These are phyloP conservation scores for sunflower (Helianthus annuus) DNA, from an alignment of 129 eudicot species.

Conservation along the genomic window DNA sequence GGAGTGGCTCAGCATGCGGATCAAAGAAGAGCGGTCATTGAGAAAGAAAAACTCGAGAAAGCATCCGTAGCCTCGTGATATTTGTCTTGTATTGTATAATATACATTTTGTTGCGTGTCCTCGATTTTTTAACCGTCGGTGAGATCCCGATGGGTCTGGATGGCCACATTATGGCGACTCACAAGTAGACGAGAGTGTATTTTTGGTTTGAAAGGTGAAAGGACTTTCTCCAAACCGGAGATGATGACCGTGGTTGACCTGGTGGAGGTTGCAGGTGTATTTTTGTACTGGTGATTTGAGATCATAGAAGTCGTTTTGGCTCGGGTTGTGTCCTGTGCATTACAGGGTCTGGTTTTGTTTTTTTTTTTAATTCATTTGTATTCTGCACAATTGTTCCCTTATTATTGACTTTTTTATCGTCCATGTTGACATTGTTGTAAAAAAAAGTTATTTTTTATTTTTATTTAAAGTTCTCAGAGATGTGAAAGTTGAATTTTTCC, in stretches of 20 bases:
- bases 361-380: not conserved
- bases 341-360: not conserved
- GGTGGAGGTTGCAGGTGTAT: not conserved
- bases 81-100: not conserved
- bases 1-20: conserved; percentile 95
- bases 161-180: conserved; percentile 21
- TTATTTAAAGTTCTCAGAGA: no score
- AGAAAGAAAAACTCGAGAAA: conserved; percentile 78
- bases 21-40: conserved; percentile 69
- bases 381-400: not conserved
- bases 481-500: no score
- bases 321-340: not conserved
- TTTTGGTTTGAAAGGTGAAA: conserved; percentile 32
- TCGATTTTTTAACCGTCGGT: conserved; percentile 19
- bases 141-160: conserved; percentile 30
- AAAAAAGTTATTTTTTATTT: not conserved
- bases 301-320: not conserved
- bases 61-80: conserved; percentile 54
- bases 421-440: not conserved
- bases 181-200: conserved; percentile 18
- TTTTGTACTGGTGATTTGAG: not conserved
- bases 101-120: conserved; percentile 11
- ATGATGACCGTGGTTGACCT: conserved; percentile 7
- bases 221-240: conserved; percentile 3
- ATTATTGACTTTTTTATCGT: not conserved